A percentile compares a stretch with the other conserved stretches of the same genome.
Conservation (phyloP, 805 yeast genomes). For the Saturnispora gosingensis region DNA sequence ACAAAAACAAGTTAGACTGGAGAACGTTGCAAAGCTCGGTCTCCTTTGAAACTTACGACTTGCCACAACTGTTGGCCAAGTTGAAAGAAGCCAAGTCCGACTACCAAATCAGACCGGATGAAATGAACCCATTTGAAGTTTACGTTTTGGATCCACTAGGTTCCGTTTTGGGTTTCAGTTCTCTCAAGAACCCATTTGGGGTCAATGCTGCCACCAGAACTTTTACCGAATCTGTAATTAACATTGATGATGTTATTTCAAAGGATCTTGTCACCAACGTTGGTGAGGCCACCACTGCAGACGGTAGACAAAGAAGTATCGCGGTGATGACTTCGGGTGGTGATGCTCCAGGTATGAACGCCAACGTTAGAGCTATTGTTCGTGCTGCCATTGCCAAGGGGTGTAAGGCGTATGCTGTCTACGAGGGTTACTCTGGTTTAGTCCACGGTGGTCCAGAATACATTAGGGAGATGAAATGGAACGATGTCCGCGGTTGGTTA, state of each 20-base stretch:
- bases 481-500: slow-evolving; percentile 63
- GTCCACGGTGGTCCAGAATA: slow-evolving; percentile 52
- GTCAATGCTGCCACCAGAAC: slow-evolving; percentile 15
- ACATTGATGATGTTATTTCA: slow-evolving; percentile 7
- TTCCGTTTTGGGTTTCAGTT: slow-evolving; percentile 69
- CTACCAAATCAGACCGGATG: slow-evolving; percentile 61
- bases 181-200: slow-evolving; percentile 44
- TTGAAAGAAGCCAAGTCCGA: slow-evolving; percentile 27
- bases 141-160: slow-evolving; percentile 82
- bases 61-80: slow-evolving; percentile 30
- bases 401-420: slow-evolving; percentile 57
- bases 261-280: not conserved
- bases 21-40: slow-evolving; percentile 37
- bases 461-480: slow-evolving; percentile 60
- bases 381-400: slow-evolving; percentile 57
- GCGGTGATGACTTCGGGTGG: slow-evolving; percentile 81
- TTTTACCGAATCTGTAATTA: slow-evolving; percentile 2
- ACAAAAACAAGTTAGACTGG: slow-evolving; percentile 35
- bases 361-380: slow-evolving; percentile 65
- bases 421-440: slow-evolving; percentile 69
- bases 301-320: slow-evolving; percentile 33
- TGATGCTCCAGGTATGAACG: slow-evolving; percentile 77
- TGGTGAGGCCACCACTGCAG: not conserved
- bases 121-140: slow-evolving; percentile 63
- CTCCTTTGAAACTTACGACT: slow-evolving; percentile 37